phyloP scores from a whole-genome alignment of 305 asterid genomes.

The Nicotiana rustica region DNA sequence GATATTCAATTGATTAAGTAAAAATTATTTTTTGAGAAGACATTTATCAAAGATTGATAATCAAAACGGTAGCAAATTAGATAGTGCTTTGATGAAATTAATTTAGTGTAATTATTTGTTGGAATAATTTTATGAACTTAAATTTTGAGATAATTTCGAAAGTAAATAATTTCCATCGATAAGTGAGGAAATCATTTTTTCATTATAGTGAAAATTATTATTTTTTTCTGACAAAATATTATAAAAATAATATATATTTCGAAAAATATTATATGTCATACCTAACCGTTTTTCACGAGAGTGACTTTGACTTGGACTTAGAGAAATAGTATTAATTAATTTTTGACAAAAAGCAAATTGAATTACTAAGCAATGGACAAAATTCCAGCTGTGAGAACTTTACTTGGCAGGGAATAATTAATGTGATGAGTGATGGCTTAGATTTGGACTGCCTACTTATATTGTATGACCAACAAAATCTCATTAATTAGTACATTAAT shows the following conservation, averaged over 20 bases:
- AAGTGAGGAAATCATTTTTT: neutral
- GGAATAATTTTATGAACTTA: neutral
- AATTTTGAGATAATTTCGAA: neutral
- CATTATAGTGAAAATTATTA: neutral
- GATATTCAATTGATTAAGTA: neutral
- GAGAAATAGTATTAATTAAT: neutral
- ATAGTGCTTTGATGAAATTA: neutral
- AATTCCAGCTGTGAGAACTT: neutral
- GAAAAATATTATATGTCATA: neutral
- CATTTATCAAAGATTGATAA: too few species aligned
- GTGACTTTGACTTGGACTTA: neutral
- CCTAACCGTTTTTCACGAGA: neutral
- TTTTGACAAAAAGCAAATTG: neutral
- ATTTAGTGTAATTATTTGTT: neutral
- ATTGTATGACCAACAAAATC: neutral
- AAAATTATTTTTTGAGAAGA: neutral
- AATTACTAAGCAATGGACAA: conserved; percentile 2
- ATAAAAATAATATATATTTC: neutral
- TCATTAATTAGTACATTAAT: neutral
- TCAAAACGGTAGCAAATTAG: neutral
- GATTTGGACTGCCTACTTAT: neutral
- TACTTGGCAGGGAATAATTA: neutral
- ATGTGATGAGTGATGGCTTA: neutral
- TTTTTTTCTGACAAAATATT: too few species aligned
- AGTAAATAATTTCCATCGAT: neutral